Base-by-base conservation (phyloP, 345 rosid species). In the Ailanthus altissimus region DNA sequence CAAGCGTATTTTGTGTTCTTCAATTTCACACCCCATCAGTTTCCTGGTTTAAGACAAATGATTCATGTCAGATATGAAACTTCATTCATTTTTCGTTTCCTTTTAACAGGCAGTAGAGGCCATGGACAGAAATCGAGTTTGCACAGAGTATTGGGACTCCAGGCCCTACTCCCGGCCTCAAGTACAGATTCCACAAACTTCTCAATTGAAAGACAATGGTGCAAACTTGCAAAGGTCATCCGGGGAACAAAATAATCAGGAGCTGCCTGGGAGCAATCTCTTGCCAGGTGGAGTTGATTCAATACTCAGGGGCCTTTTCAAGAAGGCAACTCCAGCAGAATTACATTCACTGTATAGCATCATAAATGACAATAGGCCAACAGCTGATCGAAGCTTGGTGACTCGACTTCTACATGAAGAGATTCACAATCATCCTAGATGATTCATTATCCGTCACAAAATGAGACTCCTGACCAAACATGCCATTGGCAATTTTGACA, bases 91-190 rank as follows among this genome's bases (percentile, higher is more conserved):
- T 12, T 62, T 42, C 57, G 42, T 60, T 75, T 54, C 53, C 74
- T 67, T n/a, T 26, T 13, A 72, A 80, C 90, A 97, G 99, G 95
- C 90, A 15, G 80, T 97, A 23, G 99, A 97, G 84, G 97, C 98
- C 70, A 70, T 91, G 91, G 99, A 97, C 56, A 75, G 79, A 56
- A 85, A 85, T 82, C 87, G 99, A 78, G 91, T 94, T 72, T 97
- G 99, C 84, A 85, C 80, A 36, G 97, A 90, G 53, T 97, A 97
- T 74, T 97, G 99, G 99, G 94, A 90, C 56, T 90, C 91, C n/a
- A 88, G 99, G 78, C 99, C 97, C 42, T 94, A 89, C 66, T 94
- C 97, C 8, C 87, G 97, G 70, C 95, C 90, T 56, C 95, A 83
- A 77, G 87, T 89, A 73, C 97, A 91, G 78, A 86, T 89, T 59